Conservation (phyloP, 176 grass and related monocot genomes). For the Bolboschoenus planiculmis region DNA sequence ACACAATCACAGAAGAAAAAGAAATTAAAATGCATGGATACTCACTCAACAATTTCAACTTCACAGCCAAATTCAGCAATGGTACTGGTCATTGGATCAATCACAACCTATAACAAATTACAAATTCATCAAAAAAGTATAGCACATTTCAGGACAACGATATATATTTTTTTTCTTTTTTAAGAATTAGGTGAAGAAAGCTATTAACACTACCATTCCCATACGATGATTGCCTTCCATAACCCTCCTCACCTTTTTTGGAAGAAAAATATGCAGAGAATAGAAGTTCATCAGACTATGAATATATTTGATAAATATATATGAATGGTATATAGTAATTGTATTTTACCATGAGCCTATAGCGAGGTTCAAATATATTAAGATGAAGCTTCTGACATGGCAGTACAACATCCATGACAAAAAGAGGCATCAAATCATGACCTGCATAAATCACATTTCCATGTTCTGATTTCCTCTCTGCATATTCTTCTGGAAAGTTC, state of each 20-base stretch:
- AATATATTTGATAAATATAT: constrained; percentile 22
- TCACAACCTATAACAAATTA: constrained; percentile 48
- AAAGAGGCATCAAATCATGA: constrained; percentile 88
- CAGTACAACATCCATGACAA: constrained; percentile 99
- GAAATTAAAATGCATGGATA: neutral
- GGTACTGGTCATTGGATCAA: constrained; percentile 84
- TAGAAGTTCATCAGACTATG: constrained; percentile 18
- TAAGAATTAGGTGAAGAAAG: neutral
- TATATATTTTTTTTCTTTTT: neutral
- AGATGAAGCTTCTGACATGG: constrained; percentile 92
- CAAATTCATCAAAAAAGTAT: constrained; percentile 19
- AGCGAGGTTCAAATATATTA: constrained; percentile 99
- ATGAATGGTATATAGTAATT: neutral
- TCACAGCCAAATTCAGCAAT: constrained; percentile 92
- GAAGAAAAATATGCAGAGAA: constrained; percentile 10
- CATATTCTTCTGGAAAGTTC: constrained; percentile 85
- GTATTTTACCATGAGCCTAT: constrained; percentile 84
- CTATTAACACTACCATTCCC: constrained; percentile 65
- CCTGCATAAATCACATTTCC: constrained; percentile 76
- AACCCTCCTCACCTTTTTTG: constrained; percentile 73
- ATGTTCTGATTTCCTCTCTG: constrained; percentile 86
- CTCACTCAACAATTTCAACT: constrained; percentile 99
- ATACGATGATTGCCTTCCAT: constrained; percentile 99
- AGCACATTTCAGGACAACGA: neutral
- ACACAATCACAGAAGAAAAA: neutral